Evolutionary conservation across 371 early-diverging fungal species (phyloP).

Genomic region (Mortierella sp.): DNA sequence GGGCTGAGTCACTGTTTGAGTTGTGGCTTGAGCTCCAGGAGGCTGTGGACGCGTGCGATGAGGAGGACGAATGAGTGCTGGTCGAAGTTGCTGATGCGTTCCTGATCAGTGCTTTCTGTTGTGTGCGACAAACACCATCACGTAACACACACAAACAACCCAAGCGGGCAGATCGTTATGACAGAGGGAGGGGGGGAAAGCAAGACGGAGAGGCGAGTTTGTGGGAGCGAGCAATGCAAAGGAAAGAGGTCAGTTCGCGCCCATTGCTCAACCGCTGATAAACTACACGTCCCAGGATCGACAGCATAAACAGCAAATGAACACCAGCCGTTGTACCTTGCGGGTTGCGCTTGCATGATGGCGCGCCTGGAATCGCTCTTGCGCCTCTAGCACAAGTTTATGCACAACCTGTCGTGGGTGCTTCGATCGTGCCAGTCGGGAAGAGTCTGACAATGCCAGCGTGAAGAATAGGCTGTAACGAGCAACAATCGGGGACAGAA

Average conservation of each 20-base stretch:
- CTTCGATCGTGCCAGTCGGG: slow-evolving; percentile 20
- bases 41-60: background rate
- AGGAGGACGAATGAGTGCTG: slow-evolving; percentile 2
- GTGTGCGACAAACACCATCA: background rate
- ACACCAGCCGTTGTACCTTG: slow-evolving; percentile 25
- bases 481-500: slow-evolving; percentile 38
- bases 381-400: slow-evolving; percentile 23
- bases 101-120: slow-evolving; percentile 27
- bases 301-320: background rate
- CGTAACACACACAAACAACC: no score
- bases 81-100: slow-evolving; percentile 27
- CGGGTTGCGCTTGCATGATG: slow-evolving; percentile 32
- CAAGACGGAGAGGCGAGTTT: no score
- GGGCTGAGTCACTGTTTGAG: slow-evolving; percentile 2
- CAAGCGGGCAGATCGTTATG: no score
- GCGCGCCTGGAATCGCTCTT: slow-evolving; percentile 24
- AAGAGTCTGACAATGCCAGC: slow-evolving; percentile 32
- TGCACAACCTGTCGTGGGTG: slow-evolving; percentile 38
- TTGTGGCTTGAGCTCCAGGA: no score
- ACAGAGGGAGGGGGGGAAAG: no score
- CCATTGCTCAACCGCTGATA: background rate
- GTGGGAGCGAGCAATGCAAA: no score
- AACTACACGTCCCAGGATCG: background rate
- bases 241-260: no score
- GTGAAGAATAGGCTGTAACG: slow-evolving; percentile 46